phyloP scores from a whole-genome alignment of 768 basidiomycete genomes.

The Clathrus columnatus region DNA sequence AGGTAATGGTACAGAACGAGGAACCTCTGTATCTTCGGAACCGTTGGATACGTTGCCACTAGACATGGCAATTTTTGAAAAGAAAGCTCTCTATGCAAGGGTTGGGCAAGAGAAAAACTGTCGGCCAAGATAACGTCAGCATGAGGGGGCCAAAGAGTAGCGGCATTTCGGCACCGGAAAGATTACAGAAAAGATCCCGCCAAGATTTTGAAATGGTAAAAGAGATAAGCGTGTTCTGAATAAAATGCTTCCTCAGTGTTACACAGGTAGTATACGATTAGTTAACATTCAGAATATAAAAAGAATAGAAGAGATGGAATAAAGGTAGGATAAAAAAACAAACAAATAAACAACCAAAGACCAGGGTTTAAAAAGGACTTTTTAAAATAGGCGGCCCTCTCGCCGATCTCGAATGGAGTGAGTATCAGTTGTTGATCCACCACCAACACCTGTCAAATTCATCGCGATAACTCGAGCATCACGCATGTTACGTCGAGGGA shows the following conservation, averaged over 20 bases:
- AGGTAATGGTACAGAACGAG: neutral
- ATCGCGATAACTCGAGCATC: neutral
- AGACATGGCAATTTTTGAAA: neutral
- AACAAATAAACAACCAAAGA: neutral
- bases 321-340: neutral
- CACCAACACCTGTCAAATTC: slow-evolving; percentile 2
- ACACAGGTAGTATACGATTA: too few relatives aligned
- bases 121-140: too few relatives aligned
- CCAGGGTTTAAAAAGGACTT: neutral
- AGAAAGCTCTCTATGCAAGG: too few relatives aligned
- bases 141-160: too few relatives aligned
- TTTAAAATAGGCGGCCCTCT: slow-evolving; percentile 7
- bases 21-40: neutral
- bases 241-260: too few relatives aligned
- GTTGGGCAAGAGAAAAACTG: neutral
- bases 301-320: too few relatives aligned
- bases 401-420: slow-evolving; percentile 1
- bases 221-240: too few relatives aligned
- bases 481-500: neutral
- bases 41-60: neutral
- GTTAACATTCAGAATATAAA: too few relatives aligned
- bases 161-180: too few relatives aligned
- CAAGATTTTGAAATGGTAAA: too few relatives aligned
- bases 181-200: too few relatives aligned
- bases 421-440: slow-evolving; percentile 1